Evolutionary conservation across 441 rosid genomes (phyloP).

Genomic region (Erodium texanum): DNA sequence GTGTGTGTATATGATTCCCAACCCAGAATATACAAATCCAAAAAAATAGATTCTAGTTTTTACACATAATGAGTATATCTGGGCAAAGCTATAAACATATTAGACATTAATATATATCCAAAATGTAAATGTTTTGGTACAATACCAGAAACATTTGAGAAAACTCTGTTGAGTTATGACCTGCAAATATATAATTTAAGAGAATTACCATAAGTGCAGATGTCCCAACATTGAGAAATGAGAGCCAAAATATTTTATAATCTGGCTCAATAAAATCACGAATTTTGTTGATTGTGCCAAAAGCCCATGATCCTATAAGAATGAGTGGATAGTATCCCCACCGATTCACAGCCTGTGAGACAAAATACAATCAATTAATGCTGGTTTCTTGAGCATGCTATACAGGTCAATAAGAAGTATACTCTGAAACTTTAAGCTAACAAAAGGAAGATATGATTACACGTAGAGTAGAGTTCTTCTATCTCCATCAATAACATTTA

Average conservation of each 20-base stretch:
- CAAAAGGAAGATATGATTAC: not conserved
- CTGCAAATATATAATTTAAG: constrained; percentile 7
- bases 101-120: not conserved
- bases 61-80: not conserved
- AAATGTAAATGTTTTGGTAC: not conserved
- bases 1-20: not conserved
- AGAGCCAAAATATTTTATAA: constrained; percentile 82
- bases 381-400: not conserved
- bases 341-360: constrained; percentile 63
- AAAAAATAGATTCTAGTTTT: not conserved
- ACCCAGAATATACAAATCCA: not conserved
- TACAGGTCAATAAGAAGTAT: not conserved
- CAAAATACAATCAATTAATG: constrained; percentile 13
- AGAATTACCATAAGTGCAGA: constrained; percentile 79
- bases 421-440: not conserved
- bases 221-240: constrained; percentile 87
- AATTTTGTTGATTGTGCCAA: constrained; percentile 77
- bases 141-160: constrained; percentile 3
- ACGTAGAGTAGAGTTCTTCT: not conserved
- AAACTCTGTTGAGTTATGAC: not conserved
- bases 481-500: not conserved
- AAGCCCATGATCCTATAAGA: constrained; percentile 92
- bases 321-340: constrained; percentile 99
- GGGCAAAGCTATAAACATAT: not conserved
- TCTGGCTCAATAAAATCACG: constrained; percentile 82